Percentiles rank a stretch among this genome's conserved stretches.
These are phyloP conservation scores for Heterobasidion occidentale DNA, from an alignment of 1,284 basidiomycete genomes.

Conservation along the genomic window DNA sequence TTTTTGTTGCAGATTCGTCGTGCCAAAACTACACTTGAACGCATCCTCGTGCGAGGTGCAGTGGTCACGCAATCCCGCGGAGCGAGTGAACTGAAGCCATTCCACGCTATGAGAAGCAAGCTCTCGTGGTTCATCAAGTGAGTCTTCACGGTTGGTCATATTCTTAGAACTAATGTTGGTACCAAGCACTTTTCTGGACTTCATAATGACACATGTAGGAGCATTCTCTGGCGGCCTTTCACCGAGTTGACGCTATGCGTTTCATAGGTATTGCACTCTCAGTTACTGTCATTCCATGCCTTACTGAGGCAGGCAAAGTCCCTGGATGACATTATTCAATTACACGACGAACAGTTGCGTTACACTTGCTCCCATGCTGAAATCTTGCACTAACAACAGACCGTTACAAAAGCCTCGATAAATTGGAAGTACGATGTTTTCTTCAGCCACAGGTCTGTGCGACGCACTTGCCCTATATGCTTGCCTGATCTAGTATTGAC, in stretches of 20 bases:
- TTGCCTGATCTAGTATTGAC: not conserved
- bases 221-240: conserved; percentile 3
- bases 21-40: conserved; percentile 64
- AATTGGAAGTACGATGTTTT: conserved; percentile 57
- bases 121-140: conserved; percentile 82
- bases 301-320: conserved; percentile 49
- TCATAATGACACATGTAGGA: conserved; percentile 65
- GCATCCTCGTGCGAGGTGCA: conserved; percentile 52
- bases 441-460: conserved; percentile 53
- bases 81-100: conserved; percentile 46
- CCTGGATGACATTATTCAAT: conserved; percentile 67
- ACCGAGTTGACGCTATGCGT: not conserved
- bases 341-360: conserved; percentile 70
- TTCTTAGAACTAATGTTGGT: not conserved
- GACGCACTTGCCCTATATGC: not conserved
- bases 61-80: conserved; percentile 23
- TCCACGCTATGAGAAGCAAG: conserved; percentile 68
- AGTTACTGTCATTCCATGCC: conserved; percentile 51
- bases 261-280: conserved; percentile 56
- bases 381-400: not conserved
- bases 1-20: conserved; percentile 71
- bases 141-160: conserved; percentile 21
- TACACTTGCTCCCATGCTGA: not conserved
- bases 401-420: conserved; percentile 41
- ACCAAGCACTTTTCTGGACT: conserved; percentile 60